A percentile compares a stretch with the other conserved stretches of the same genome.
phyloP scores from a whole-genome alignment of 345 rosid species.

The Populus ilicifolia region DNA sequence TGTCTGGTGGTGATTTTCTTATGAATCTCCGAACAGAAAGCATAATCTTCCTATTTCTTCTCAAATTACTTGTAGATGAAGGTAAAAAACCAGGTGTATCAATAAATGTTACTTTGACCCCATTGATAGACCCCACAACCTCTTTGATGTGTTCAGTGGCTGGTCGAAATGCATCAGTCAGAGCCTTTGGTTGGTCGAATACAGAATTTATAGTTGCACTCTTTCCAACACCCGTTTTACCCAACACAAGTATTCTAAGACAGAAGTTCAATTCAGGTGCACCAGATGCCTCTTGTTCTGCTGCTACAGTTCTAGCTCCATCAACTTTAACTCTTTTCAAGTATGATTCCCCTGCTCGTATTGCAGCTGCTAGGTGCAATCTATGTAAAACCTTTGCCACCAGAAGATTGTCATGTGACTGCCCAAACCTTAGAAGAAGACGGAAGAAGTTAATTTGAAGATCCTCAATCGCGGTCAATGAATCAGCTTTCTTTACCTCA shows the following conservation, averaged over 20 bases:
- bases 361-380: conserved; percentile 63
- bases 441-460: conserved; percentile 71
- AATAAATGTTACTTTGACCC: conserved; percentile 70
- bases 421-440: conserved; percentile 60
- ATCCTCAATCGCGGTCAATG: conserved; percentile 56
- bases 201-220: conserved; percentile 94
- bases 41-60: conserved; percentile 73
- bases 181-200: conserved; percentile 58
- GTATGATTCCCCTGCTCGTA: conserved; percentile 73
- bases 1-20: conserved; percentile 72
- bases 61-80: conserved; percentile 42
- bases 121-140: conserved; percentile 59
- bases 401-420: conserved; percentile 52
- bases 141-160: conserved; percentile 64
- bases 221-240: conserved; percentile 96
- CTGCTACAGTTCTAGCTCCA: conserved; percentile 53
- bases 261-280: conserved; percentile 65
- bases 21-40: conserved; percentile 61
- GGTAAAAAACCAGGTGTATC: conserved; percentile 90
- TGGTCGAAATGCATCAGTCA: conserved; percentile 75
- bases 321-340: conserved; percentile 47
- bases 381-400: conserved; percentile 83
- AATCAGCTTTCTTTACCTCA: conserved; percentile 38
- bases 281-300: conserved; percentile 69
- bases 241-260: conserved; percentile 68